Conservation (phyloP, 2,329 filamentous ascomycete genomes). For the Periconia sp. region DNA sequence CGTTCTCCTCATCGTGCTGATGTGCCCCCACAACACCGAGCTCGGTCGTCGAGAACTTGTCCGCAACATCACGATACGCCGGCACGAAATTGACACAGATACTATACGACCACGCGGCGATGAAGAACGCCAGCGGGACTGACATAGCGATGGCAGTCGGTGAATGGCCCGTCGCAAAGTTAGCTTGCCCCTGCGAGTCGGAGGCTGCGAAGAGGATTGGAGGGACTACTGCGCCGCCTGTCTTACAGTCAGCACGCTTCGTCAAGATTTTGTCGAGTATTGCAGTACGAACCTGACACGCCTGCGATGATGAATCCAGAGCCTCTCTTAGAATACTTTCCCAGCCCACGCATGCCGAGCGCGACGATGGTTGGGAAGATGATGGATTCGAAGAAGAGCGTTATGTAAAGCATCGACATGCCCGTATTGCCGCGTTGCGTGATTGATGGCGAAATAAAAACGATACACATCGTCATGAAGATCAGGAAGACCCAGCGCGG, state of each 20-base stretch:
- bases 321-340: conserved; percentile 78
- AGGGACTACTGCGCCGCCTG: conserved; percentile 76
- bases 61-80: conserved; percentile 66
- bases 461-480: conserved; percentile 69
- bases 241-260: too few relatives aligned
- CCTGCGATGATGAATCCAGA: conserved; percentile 75
- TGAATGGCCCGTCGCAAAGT: conserved; percentile 25
- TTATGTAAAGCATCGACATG: conserved; percentile 69
- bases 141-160: conserved; percentile 68
- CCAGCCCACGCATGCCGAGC: conserved; percentile 76
- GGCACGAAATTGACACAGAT: conserved; percentile 68
- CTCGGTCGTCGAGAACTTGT: conserved; percentile 57
- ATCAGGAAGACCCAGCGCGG: conserved; percentile 73
- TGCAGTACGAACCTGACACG: too few relatives aligned
- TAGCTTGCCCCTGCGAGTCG: conserved; percentile 59
- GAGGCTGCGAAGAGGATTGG: conserved; percentile 73
- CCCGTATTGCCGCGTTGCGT: conserved; percentile 58
- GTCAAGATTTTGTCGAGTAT: too few relatives aligned
- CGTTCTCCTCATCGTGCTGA: conserved; percentile 38
- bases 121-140: conserved; percentile 64
- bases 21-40: conserved; percentile 50
- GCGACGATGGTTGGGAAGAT: conserved; percentile 84
- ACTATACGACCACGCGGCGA: conserved; percentile 55
- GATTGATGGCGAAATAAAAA: conserved; percentile 63
- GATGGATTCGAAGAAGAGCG: conserved; percentile 82